Percentiles rank a stretch among this genome's conserved stretches.
phyloP scores from a whole-genome alignment of 2,329 filamentous ascomycete species.

The Simplicillium aogashimaense region DNA sequence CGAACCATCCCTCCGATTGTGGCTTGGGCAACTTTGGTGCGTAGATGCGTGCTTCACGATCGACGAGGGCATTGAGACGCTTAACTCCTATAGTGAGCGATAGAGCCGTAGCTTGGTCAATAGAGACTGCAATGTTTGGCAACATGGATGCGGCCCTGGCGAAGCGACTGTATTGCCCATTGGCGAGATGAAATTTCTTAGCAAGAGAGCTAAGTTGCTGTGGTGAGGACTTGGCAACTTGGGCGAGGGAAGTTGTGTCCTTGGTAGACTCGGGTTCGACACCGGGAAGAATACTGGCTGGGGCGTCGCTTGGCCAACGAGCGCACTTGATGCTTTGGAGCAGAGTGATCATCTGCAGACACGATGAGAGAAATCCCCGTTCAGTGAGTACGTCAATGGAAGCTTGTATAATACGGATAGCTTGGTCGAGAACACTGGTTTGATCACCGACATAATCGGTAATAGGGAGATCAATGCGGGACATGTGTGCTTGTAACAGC shows the following conservation, averaged over 20 bases:
- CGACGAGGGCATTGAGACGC: constrained; percentile 55
- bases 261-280: constrained; percentile 38
- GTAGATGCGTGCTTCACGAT: constrained; percentile 65
- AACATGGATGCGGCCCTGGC: constrained; percentile 53
- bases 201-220: constrained; percentile 32
- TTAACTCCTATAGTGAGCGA: constrained; percentile 54
- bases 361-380: constrained; percentile 70
- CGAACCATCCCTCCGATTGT: constrained; percentile 90
- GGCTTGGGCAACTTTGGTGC: constrained; percentile 88
- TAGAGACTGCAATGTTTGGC: constrained; percentile 56
- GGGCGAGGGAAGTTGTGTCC: constrained; percentile 31
- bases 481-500: constrained; percentile 90
- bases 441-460: constrained; percentile 96
- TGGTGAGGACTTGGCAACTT: constrained; percentile 26
- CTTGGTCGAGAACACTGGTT: constrained; percentile 81
- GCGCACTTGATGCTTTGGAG: constrained; percentile 90
- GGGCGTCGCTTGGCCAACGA: constrained; percentile 77
- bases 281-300: constrained; percentile 70
- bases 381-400: constrained; percentile 90
- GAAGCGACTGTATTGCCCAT: constrained; percentile 34
- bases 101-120: constrained; percentile 50
- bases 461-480: constrained; percentile 83
- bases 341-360: constrained; percentile 70
- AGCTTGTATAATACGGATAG: constrained; percentile 93
- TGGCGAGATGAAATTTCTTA: constrained; percentile 39